Evolutionary conservation across 176 grass and related monocot species (phyloP).

Genomic region (Hordeum marinum): DNA sequence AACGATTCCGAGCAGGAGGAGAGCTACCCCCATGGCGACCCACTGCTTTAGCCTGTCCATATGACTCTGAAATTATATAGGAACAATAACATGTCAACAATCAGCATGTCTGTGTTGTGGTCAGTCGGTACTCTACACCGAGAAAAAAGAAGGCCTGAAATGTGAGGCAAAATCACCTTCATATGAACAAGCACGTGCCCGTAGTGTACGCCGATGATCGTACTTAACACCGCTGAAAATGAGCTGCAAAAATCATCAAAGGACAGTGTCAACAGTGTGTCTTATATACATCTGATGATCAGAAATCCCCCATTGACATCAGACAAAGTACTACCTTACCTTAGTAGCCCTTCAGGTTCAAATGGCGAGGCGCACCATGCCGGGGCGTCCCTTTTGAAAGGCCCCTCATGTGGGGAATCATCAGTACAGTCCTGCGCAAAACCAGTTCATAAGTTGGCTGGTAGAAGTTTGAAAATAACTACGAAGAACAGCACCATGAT

Average conservation of each 20-base stretch:
- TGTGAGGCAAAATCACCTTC: constrained; percentile 39
- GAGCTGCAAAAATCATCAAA: constrained; percentile 42
- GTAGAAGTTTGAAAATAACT: background rate
- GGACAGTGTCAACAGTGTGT: background rate
- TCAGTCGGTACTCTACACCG: background rate
- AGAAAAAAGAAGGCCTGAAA: background rate
- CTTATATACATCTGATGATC: background rate
- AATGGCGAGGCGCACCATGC: constrained; percentile 85
- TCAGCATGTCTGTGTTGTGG: background rate
- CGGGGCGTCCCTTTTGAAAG: constrained; percentile 61
- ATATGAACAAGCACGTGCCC: constrained; percentile 89
- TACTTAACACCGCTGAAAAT: constrained; percentile 71
- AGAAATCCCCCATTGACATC: background rate
- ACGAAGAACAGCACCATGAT: background rate
- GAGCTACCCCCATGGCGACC: constrained; percentile 49
- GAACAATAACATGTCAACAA: background rate
- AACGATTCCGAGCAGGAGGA: constrained; percentile 68
- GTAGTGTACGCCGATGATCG: constrained; percentile 75
- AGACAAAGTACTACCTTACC: constrained; percentile 29
- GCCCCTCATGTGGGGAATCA: constrained; percentile 67
- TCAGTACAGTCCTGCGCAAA: constrained; percentile 74
- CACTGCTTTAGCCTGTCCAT: constrained; percentile 74
- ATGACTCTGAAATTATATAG: constrained; percentile 39
- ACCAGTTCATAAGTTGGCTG: background rate
- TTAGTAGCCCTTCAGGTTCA: constrained; percentile 88